Evolutionary conservation across 805 yeast genomes (phyloP), one percentile per base, ranked within the genome.

Genomic region (Cyberlindnera galapagoensis): DNA sequence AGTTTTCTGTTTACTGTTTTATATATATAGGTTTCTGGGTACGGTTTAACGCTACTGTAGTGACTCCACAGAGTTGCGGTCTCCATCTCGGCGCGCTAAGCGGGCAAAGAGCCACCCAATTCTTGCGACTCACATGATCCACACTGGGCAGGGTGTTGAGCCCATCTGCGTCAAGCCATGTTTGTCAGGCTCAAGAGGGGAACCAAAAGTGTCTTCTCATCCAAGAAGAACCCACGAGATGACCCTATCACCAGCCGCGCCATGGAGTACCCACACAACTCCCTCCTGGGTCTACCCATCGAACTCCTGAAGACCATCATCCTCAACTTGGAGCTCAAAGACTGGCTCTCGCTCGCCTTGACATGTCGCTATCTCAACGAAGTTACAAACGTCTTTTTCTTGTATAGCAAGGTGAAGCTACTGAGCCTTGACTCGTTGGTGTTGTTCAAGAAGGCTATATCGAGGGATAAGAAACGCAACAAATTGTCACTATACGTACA

Each of bases 291-390:
- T 9, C 47, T 68, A 2, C 74, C 75, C 7, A 43, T 48, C n/a
- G 75, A 69, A 40, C 47, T 69, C 7, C 36, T 69, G 3, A 35
- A 56, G n/a, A 48, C 51, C 23, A 54, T 68, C 16, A 52, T 68
- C 18, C 38, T 43, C 9, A 38, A 48, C 26, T 42, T 62, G n/a
- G 40, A 35, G 4, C 22, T 30, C 9, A 30, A 37, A 8, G 53
- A 51, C 12, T 45, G 59, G 31, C 33, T 59, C 4, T 36, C 27
- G 6, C 29, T 65, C 5, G 54, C 67, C 3, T 40, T 56, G 5
- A 52, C 58, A 5, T 67, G 73, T 46, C 45, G 49, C 24, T 60
- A 59, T 31, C 52, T 67, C 42, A 51, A 59, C 35, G 42, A 39
- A 26, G 44, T 67, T 3, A 51, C 67, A 10, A 57, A 57, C 41